A percentile compares a stretch with the other conserved stretches of the same genome.
Evolutionary conservation across 352 stramenopile genomes (phyloP).

Genomic region (Globisporangium iwayamae): DNA sequence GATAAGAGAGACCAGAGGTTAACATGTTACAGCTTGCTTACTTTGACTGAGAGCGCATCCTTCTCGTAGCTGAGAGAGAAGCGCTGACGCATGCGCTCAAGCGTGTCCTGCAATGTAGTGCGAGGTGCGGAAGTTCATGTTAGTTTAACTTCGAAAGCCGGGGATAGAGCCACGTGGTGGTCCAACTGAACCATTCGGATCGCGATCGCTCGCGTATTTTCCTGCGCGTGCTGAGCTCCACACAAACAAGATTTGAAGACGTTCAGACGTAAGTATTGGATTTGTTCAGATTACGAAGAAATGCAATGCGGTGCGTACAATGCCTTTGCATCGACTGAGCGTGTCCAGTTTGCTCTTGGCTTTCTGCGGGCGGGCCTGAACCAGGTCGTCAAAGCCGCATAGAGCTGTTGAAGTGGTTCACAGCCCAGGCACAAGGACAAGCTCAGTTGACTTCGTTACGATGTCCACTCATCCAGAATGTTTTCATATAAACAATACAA

Average conservation of each 20-base stretch:
- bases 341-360: neutral
- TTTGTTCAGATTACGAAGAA: neutral
- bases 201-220: slow-evolving; percentile 25
- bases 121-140: neutral
- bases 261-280: neutral
- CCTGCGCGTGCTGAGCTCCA: slow-evolving; percentile 29
- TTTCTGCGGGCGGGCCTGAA: slow-evolving; percentile 8
- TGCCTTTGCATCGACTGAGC: slow-evolving; percentile 27
- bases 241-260: neutral
- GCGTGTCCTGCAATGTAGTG: slow-evolving; percentile 1
- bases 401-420: slow-evolving; percentile 25
- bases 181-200: slow-evolving; percentile 24
- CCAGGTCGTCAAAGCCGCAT: slow-evolving; percentile 56
- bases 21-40: neutral
- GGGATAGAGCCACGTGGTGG: neutral
- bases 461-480: neutral
- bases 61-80: slow-evolving; percentile 33
- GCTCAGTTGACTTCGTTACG: neutral
- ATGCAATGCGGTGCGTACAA: slow-evolving; percentile 18
- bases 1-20: neutral
- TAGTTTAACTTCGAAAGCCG: too few relatives aligned
- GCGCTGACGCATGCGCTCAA: slow-evolving; percentile 16
- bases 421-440: neutral
- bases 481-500: neutral
- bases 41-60: slow-evolving; percentile 13